A percentile compares a stretch with the other conserved stretches of the same genome.
phyloP scores from a whole-genome alignment of 768 basidiomycete genomes.

The Galerina marginata region DNA sequence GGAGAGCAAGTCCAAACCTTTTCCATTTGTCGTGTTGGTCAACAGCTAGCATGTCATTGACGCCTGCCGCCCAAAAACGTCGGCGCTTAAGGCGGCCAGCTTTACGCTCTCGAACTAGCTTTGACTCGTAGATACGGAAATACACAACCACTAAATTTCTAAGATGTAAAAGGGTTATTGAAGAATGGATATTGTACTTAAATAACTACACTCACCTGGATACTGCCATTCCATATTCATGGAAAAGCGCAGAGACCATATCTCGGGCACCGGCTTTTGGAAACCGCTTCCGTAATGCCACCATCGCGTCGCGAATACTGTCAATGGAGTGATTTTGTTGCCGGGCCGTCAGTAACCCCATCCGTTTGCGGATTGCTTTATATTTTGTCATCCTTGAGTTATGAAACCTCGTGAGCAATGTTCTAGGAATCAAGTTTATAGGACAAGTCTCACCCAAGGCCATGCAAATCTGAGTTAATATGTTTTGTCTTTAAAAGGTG shows the following conservation, averaged over 20 bases:
- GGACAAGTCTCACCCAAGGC: background rate
- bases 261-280: background rate
- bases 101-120: too few species aligned
- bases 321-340: constrained; percentile 12
- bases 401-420: background rate
- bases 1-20: constrained; percentile 36
- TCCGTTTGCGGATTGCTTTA: background rate
- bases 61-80: constrained; percentile 6
- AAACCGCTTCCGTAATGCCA: background rate
- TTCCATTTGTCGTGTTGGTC: constrained; percentile 43
- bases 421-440: background rate
- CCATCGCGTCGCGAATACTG: background rate
- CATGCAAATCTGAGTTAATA: background rate
- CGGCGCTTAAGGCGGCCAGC: constrained; percentile 6
- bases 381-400: background rate
- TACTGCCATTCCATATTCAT: background rate
- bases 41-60: constrained; percentile 35
- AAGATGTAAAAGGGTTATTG: too few species aligned
- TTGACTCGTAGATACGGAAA: too few species aligned
- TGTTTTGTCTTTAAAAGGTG: background rate
- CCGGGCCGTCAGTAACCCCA: background rate
- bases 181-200: background rate
- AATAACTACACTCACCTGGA: background rate
- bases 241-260: background rate
- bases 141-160: too few species aligned